phyloP scores from a whole-genome alignment of 1,139 yeast genomes.

The Kurtzmaniella quercitrusa region DNA sequence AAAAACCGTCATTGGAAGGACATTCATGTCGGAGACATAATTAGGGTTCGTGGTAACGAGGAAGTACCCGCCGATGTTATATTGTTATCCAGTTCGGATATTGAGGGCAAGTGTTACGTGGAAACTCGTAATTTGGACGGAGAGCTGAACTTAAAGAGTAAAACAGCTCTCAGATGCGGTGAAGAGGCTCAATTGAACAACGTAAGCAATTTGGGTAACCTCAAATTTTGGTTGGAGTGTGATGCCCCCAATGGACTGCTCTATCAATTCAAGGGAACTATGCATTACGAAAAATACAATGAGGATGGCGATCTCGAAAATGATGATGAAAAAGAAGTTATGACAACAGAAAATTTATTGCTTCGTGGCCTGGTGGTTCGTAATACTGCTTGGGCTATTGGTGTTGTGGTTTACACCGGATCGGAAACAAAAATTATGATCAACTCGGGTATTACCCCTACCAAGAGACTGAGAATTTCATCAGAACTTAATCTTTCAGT shows the following conservation, averaged over 20 bases:
- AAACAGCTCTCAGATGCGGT: constrained; percentile 72
- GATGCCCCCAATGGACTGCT: constrained; percentile 86
- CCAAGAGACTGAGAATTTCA: constrained; percentile 79
- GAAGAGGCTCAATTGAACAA: constrained; percentile 51
- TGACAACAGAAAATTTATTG: constrained; percentile 73
- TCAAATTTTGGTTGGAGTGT: constrained; percentile 82
- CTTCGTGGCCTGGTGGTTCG: constrained; percentile 89
- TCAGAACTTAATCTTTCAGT: constrained; percentile 82
- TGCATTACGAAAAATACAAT: constrained; percentile 54
- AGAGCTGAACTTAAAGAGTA: constrained; percentile 86
- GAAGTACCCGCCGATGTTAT: constrained; percentile 92
- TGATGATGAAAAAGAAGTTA: constrained; percentile 61
- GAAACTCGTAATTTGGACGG: constrained; percentile 97
- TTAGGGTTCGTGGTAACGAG: constrained; percentile 80
- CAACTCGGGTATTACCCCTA: constrained; percentile 90
- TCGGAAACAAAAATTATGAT: constrained; percentile 88
- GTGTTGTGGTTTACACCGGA: constrained; percentile 87
- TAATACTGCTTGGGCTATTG: constrained; percentile 92
- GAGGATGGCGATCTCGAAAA: constrained; percentile 32
- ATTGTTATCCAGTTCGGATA: constrained; percentile 75
- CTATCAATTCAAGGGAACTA: constrained; percentile 84
- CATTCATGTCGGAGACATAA: constrained; percentile 83
- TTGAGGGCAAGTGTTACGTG: constrained; percentile 87
- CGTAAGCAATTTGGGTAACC: constrained; percentile 66
- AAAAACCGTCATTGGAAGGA: constrained; percentile 81